Conservation (phyloP, 768 basidiomycete species). For the Chlorophyllum brunneum region DNA sequence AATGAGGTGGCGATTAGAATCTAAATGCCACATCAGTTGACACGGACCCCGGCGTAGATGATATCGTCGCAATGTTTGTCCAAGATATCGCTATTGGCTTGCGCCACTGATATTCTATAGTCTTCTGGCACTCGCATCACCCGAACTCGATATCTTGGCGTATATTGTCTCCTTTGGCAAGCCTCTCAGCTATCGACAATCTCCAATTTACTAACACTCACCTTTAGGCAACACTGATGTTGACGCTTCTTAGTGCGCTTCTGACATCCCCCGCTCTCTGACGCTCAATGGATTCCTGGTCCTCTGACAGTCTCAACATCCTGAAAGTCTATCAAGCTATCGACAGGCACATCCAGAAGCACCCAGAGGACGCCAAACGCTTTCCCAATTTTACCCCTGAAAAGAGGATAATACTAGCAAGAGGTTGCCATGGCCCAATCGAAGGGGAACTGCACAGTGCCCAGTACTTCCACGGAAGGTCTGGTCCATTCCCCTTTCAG, state of each 20-base stretch:
- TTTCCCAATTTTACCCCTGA: constrained; percentile 59
- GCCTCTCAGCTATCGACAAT: constrained; percentile 16
- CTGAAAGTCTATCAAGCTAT: constrained; percentile 73
- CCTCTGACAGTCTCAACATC: constrained; percentile 56
- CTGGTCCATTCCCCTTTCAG: constrained; percentile 8
- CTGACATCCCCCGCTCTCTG: constrained; percentile 5
- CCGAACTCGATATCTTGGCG: constrained; percentile 77
- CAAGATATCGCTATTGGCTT: not conserved
- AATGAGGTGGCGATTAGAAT: not conserved
- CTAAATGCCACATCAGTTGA: constrained; percentile 47
- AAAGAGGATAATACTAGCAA: constrained; percentile 56
- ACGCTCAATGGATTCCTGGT: not conserved
- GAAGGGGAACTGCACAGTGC: constrained; percentile 72
- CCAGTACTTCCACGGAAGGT: constrained; percentile 84
- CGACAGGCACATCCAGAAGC: constrained; percentile 47
- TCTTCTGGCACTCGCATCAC: constrained; percentile 74
- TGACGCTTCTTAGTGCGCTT: constrained; percentile 54
- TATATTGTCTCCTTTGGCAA: constrained; percentile 75
- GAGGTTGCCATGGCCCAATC: constrained; percentile 64
- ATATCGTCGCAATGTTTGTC: constrained; percentile 70
- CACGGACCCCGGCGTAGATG: constrained; percentile 86
- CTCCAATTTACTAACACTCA: not conserved
- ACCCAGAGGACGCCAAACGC: constrained; percentile 49
- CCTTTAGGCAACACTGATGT: constrained; percentile 67
- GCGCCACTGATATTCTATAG: constrained; percentile 29